These are phyloP conservation scores for Laguncularia racemosa DNA, from an alignment of 345 rosid species.

Conservation along the genomic window DNA sequence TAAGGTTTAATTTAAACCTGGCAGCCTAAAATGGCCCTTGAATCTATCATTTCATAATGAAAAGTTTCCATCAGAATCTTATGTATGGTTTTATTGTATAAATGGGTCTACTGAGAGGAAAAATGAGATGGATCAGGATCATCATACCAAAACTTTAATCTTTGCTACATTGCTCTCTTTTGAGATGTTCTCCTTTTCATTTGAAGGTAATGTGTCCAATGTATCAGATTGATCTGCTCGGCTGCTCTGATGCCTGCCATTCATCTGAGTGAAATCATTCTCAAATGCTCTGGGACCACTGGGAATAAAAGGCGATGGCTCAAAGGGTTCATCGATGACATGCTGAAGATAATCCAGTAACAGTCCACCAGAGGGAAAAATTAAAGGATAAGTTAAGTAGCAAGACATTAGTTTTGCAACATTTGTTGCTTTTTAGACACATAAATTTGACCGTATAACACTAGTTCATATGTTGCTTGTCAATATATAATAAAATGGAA, in stretches of 20 bases:
- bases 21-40: too few relatives aligned
- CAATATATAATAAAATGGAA: too few relatives aligned
- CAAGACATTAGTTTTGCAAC: too few relatives aligned
- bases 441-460: too few relatives aligned
- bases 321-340: conserved; percentile 85
- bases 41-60: too few relatives aligned
- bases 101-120: neutral
- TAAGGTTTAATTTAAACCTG: too few relatives aligned
- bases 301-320: conserved; percentile 86
- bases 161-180: conserved; percentile 86
- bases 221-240: conserved; percentile 47
- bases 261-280: conserved; percentile 47
- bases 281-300: conserved; percentile 58
- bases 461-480: too few relatives aligned
- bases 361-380: neutral
- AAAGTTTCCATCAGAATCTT: too few relatives aligned
- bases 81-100: neutral
- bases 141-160: conserved; percentile 94
- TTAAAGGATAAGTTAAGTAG: neutral
- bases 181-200: conserved; percentile 61
- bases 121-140: neutral
- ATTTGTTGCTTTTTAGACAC: too few relatives aligned
- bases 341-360: conserved; percentile 49
- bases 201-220: conserved; percentile 28
- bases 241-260: conserved; percentile 35